Evolutionary conservation across 208 protist species (phyloP).

Genomic region (Wallacemonas sp.): DNA sequence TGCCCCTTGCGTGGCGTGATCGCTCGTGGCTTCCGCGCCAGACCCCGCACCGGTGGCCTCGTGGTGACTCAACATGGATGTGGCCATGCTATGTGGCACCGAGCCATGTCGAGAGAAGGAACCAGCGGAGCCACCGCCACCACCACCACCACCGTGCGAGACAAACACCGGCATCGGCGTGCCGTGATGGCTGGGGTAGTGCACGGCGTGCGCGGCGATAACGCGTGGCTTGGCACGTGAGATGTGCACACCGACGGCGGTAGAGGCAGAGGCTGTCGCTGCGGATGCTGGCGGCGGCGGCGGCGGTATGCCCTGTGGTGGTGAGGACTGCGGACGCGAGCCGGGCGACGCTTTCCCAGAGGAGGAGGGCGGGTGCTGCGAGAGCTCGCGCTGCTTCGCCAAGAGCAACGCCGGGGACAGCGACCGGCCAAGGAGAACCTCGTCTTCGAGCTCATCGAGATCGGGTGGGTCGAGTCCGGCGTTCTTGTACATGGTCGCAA

Average conservation of each 20-base stretch:
- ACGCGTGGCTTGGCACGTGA: not conserved
- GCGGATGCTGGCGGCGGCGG: not conserved
- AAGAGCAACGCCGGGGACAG: not conserved
- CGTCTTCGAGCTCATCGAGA: constrained; percentile 10
- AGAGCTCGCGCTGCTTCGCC: not conserved
- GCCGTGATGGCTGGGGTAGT: not conserved
- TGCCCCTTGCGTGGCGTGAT: too few relatives aligned
- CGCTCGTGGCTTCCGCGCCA: too few relatives aligned
- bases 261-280: not conserved
- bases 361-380: not conserved
- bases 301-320: not conserved
- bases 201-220: not conserved
- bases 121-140: not conserved
- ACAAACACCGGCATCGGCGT: constrained; percentile 3
- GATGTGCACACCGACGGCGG: not conserved
- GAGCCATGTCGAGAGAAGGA: not conserved
- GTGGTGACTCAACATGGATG: not conserved
- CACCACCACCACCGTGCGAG: not conserved
- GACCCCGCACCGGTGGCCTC: not conserved
- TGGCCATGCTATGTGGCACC: not conserved
- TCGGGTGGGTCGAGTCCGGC: constrained; percentile 1
- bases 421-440: constrained; percentile 2
- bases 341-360: not conserved
- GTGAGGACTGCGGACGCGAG: not conserved
- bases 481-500: constrained; percentile 7